phyloP scores from a whole-genome alignment of 192 early-diverging fungal genomes.

The Glomus cerebriforme region DNA sequence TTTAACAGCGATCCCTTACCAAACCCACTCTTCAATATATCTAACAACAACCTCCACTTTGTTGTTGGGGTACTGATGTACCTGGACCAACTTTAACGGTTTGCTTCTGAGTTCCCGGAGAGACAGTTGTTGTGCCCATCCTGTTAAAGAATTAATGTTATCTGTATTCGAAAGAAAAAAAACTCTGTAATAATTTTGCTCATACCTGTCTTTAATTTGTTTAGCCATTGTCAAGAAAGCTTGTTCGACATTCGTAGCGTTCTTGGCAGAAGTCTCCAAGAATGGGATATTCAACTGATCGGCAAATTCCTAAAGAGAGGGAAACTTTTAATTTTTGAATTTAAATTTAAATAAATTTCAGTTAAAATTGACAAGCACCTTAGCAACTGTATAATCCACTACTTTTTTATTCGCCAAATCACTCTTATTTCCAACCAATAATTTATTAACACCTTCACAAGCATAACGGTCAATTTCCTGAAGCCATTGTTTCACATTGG shows the following conservation, averaged over 20 bases:
- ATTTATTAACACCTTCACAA: slow-evolving; percentile 95
- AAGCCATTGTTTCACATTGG: slow-evolving; percentile 98
- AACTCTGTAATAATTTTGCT: not conserved
- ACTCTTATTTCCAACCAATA: slow-evolving; percentile 98
- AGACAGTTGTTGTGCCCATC: slow-evolving; percentile 58
- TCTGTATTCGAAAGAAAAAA: not conserved
- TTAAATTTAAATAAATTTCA: not conserved
- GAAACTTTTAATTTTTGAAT: not conserved
- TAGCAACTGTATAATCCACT: slow-evolving; percentile 68
- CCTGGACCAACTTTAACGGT: slow-evolving; percentile 57
- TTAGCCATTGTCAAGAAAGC: slow-evolving; percentile 99
- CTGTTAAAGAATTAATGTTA: slow-evolving; percentile 30
- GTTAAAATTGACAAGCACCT: slow-evolving; percentile 44
- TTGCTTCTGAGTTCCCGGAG: slow-evolving; percentile 48
- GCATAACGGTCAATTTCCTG: slow-evolving; percentile 99
- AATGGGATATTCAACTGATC: slow-evolving; percentile 87
- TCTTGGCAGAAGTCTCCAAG: slow-evolving; percentile 97
- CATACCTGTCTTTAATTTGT: slow-evolving; percentile 95
- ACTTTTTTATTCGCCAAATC: slow-evolving; percentile 94
- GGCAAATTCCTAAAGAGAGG: slow-evolving; percentile 78
- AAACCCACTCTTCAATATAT: not conserved
- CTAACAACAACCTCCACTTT: slow-evolving; percentile 54
- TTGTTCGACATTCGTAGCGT: slow-evolving; percentile 96
- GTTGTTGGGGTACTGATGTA: slow-evolving; percentile 50
- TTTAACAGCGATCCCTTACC: not conserved